Evolutionary conservation across 192 early-diverging fungal species (phyloP).

Genomic region (Coemansia sp.): DNA sequence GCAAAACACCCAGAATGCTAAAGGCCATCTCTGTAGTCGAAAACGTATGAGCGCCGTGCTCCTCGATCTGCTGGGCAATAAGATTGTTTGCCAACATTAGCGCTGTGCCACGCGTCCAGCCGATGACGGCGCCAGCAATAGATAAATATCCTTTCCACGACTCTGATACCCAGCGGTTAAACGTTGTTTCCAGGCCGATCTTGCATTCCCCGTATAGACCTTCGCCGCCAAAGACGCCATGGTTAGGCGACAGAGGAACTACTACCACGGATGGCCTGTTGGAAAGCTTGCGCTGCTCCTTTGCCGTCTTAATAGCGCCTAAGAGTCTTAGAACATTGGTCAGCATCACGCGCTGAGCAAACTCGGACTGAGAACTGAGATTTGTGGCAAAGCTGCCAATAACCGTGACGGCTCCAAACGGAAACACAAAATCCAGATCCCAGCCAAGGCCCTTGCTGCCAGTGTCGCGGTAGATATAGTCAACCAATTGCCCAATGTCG

Average conservation of each 20-base stretch:
- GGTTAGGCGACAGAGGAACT: conserved; percentile 90
- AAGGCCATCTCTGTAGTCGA: conserved; percentile 92
- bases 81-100: conserved; percentile 90
- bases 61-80: conserved; percentile 91
- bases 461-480: conserved; percentile 74
- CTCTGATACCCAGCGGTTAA: conserved; percentile 90
- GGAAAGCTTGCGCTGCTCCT: conserved; percentile 70
- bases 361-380: conserved; percentile 78
- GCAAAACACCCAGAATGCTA: conserved; percentile 86
- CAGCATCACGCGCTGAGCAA: conserved; percentile 90
- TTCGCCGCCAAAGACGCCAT: conserved; percentile 88
- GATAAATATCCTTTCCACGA: conserved; percentile 83
- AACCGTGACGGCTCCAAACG: conserved; percentile 89
- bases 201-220: conserved; percentile 94
- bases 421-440: conserved; percentile 92
- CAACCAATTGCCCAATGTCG: conserved; percentile 73
- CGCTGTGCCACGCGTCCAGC: conserved; percentile 94
- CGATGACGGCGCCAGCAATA: conserved; percentile 87
- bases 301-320: conserved; percentile 81
- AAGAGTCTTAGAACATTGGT: conserved; percentile 86
- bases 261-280: conserved; percentile 86
- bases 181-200: conserved; percentile 82
- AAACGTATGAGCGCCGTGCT: conserved; percentile 85
- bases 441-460: conserved; percentile 65
- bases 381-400: conserved; percentile 79